Conservation (phyloP, 257 asterid genomes). For the Solanum microdontum region DNA sequence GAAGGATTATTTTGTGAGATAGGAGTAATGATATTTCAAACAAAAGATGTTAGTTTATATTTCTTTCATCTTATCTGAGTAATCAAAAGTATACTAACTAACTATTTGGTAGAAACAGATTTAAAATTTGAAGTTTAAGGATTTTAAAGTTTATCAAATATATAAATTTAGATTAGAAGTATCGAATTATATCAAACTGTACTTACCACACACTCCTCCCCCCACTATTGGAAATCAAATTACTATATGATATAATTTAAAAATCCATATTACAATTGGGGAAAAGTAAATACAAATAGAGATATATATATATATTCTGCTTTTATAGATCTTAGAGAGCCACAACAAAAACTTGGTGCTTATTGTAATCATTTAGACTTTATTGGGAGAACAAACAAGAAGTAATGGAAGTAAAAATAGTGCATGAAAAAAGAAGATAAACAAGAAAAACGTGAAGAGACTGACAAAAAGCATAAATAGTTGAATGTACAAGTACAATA, state of each 20-base stretch:
- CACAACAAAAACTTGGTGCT: background rate
- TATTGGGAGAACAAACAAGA: background rate
- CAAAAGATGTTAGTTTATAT: background rate
- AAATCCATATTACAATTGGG: background rate
- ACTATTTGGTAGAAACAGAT: background rate
- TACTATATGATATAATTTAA: background rate
- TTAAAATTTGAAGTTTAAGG: background rate
- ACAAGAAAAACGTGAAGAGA: background rate
- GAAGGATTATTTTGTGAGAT: background rate
- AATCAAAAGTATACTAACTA: background rate
- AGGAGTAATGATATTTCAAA: background rate
- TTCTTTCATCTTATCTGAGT: background rate
- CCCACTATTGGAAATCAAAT: background rate
- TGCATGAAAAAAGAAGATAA: background rate
- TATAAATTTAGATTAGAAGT: background rate
- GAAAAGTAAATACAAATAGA: background rate
- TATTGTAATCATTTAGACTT: background rate
- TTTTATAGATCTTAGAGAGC: background rate
- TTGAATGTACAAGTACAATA: background rate
- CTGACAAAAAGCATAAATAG: background rate
- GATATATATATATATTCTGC: background rate
- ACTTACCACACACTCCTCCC: background rate
- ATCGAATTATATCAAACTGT: background rate
- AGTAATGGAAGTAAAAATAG: background rate
- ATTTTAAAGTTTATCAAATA: background rate